Evolutionary conservation across 2,329 filamentous ascomycete genomes (phyloP).

Genomic region (Epichloe bromicola): DNA sequence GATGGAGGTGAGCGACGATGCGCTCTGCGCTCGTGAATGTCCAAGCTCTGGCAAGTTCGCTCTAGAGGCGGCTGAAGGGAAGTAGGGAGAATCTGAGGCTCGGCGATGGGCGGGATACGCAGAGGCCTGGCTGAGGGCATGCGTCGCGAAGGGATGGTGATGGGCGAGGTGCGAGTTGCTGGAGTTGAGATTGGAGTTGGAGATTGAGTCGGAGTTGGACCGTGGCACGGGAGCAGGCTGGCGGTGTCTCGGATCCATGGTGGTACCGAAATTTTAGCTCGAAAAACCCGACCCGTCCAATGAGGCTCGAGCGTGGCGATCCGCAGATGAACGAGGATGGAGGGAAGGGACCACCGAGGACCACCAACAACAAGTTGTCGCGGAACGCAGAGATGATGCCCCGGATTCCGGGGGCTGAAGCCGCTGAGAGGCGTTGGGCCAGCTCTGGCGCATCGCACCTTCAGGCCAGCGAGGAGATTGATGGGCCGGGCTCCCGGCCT

Average conservation of each 20-base stretch:
- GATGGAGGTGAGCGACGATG: conserved; percentile 31
- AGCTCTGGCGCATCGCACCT: conserved; percentile 2
- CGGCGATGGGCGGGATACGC: conserved; percentile 23
- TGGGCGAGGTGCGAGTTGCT: conserved; percentile 4
- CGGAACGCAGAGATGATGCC: neutral
- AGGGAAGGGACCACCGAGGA: neutral
- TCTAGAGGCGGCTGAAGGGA: conserved; percentile 19
- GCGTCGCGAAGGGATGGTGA: conserved; percentile 1
- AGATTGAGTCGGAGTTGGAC: conserved; percentile 1
- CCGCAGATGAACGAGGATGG: conserved; percentile 1
- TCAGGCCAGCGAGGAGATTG: neutral
- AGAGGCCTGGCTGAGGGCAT: conserved; percentile 7
- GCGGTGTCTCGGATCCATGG: conserved; percentile 18
- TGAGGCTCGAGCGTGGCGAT: conserved; percentile 1
- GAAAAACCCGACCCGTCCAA: conserved; percentile 14
- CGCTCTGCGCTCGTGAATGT: conserved; percentile 30
- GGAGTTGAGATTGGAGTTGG: neutral
- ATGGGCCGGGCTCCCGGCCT: neutral
- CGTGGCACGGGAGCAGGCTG: conserved; percentile 10
- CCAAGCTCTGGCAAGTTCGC: conserved; percentile 19
- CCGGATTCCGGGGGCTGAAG: neutral
- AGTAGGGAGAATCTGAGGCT: conserved; percentile 31
- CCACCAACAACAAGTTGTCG: too few relatives aligned
- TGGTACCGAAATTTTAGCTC: conserved; percentile 24
- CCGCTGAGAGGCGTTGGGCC: too few relatives aligned